Evolutionary conservation across 345 rosid species (phyloP).

Genomic region (Geranium rotundifolium): DNA sequence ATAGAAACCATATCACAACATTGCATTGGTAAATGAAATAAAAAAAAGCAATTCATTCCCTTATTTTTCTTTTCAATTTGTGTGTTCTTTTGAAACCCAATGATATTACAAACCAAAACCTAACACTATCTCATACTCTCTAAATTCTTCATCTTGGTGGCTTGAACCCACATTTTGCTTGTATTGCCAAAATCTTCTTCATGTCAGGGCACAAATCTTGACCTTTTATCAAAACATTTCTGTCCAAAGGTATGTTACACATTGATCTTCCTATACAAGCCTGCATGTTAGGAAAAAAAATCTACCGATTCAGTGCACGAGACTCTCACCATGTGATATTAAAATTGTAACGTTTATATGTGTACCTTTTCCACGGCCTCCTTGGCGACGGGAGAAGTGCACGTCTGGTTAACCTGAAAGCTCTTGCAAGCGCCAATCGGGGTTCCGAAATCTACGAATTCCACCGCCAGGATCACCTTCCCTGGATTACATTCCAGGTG

Average conservation of each 20-base stretch:
- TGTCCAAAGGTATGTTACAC: slow-evolving; percentile 22
- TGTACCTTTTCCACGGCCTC: slow-evolving; percentile 25
- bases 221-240: slow-evolving; percentile 9
- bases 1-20: too few relatives aligned
- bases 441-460: slow-evolving; percentile 40
- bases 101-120: too few relatives aligned
- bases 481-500: slow-evolving; percentile 15
- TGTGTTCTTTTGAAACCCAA: too few relatives aligned
- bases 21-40: too few relatives aligned
- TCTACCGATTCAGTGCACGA: not conserved
- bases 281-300: slow-evolving; percentile 9
- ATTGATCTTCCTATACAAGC: slow-evolving; percentile 22
- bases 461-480: slow-evolving; percentile 19
- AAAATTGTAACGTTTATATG: too few relatives aligned
- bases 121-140: too few relatives aligned
- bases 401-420: slow-evolving; percentile 16
- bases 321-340: too few relatives aligned
- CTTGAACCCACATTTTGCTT: slow-evolving; percentile 15
- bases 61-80: too few relatives aligned
- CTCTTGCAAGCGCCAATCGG: slow-evolving; percentile 28
- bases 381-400: slow-evolving; percentile 20
- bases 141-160: too few relatives aligned
- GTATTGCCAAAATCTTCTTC: slow-evolving; percentile 24
- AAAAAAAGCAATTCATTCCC: too few relatives aligned
- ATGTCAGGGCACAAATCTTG: slow-evolving; percentile 17